Base-by-base conservation (phyloP, 2,329 filamentous ascomycete genomes). In the Pseudogymnoascus sp. region DNA sequence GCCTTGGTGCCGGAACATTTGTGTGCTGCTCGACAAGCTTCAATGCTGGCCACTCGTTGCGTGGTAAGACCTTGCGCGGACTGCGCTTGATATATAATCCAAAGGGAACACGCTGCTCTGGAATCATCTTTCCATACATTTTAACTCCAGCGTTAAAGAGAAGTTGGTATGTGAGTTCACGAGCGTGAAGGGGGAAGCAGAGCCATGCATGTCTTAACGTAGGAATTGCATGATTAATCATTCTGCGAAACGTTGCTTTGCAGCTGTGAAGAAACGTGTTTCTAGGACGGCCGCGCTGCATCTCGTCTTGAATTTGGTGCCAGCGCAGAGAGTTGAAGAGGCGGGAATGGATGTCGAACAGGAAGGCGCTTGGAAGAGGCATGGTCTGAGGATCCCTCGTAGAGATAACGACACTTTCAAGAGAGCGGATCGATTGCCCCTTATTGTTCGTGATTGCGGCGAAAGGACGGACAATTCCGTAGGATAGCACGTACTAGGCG, bases 31-130 rank as follows among this genome's bases (percentile, higher is more conserved):
- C 59, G 18, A 63, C 33, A 18, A 63, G 58, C 13, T 12, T 35
- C 9, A 63, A 39, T 5, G 62, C 59, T n/a, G 58, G 42, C 9
- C 33, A 42, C 36, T 63, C 62, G 2, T 58, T 42, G 10, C 25
- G 15, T 2, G 59, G 40, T 3, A 63, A n/a, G 25, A 58, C 35
- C 15, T 45, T 63, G 5, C 40, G 33, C 10, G 36, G 31, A 13
- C 62, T 42, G 25, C 61, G 62, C 36, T 61, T 61, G 42, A 63
- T 61, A 8, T 63, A 63, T 12, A 63, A 55, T 7, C 62, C 45
- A 27, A 63, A 63, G 13, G 45, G 62, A 7, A 48, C 59, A 21
- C 42, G 40, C 39, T 61, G 62, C 33, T 37, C 45, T 58, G 58
- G 58, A 29, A 58, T 40, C 6, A 31, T 12, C 10, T 39, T 63